These are phyloP conservation scores for Tarenaya hassleriana DNA, from an alignment of 345 rosid genomes.

Conservation along the genomic window DNA sequence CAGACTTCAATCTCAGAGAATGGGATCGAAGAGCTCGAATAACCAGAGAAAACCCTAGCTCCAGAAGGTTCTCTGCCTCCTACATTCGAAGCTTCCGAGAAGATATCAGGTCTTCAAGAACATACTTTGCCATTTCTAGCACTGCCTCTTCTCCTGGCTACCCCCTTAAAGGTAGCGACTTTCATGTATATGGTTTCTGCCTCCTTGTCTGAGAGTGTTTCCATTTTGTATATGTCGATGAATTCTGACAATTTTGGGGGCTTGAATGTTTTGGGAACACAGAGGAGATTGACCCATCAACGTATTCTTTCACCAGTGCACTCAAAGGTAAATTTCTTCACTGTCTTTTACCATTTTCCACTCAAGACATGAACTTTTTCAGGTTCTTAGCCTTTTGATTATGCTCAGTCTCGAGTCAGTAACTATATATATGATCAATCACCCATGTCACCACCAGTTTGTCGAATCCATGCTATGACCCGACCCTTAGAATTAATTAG, in stretches of 20 bases:
- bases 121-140: conserved; percentile 66
- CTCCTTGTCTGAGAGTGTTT: too few relatives aligned
- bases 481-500: too few relatives aligned
- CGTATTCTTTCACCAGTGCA: conserved; percentile 85
- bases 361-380: too few relatives aligned
- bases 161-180: conserved; percentile 35
- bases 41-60: conserved; percentile 42
- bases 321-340: conserved; percentile 52
- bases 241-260: neutral
- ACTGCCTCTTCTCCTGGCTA: conserved; percentile 95
- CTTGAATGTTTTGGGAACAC: conserved; percentile 32
- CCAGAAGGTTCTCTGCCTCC: conserved; percentile 80
- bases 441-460: too few relatives aligned
- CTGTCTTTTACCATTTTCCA: too few relatives aligned
- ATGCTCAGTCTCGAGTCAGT: too few relatives aligned
- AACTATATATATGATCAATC: too few relatives aligned
- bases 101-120: conserved; percentile 54
- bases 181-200: neutral
- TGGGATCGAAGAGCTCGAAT: conserved; percentile 48
- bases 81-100: conserved; percentile 67
- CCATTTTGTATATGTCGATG: too few relatives aligned
- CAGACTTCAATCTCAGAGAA: conserved; percentile 44
- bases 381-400: too few relatives aligned
- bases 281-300: conserved; percentile 91
- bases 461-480: too few relatives aligned